Conservation (phyloP, 371 early-diverging fungal genomes). For the Chytridium lagenaria region DNA sequence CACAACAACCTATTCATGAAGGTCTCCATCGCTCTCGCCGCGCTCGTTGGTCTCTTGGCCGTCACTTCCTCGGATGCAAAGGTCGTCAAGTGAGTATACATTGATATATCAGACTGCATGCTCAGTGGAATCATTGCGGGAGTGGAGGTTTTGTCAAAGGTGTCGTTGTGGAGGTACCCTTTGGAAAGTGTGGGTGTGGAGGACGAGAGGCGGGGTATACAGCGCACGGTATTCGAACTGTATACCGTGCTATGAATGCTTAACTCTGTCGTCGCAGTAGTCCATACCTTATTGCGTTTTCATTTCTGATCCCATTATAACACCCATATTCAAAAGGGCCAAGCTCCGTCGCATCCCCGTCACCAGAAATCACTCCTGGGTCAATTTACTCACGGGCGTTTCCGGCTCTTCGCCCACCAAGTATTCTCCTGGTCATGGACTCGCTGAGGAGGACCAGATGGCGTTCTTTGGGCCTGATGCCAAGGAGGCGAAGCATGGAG, state of each 20-base stretch:
- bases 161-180: not conserved
- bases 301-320: not conserved
- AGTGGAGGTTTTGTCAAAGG: not conserved
- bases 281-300: not conserved
- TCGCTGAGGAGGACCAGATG: not conserved
- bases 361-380: slow-evolving; percentile 12
- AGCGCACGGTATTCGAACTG: not conserved
- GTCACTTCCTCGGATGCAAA: not conserved
- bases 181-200: not conserved
- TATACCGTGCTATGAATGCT: too few relatives aligned
- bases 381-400: slow-evolving; percentile 1
- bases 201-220: not conserved
- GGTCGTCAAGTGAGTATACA: not conserved
- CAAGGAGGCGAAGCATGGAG: slow-evolving; percentile 60
- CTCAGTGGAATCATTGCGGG: not conserved
- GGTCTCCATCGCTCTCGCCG: not conserved
- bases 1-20: too few relatives aligned
- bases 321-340: not conserved
- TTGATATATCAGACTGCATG: too few relatives aligned
- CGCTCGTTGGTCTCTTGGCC: not conserved
- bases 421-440: not conserved
- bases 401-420: not conserved
- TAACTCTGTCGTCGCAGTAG: too few relatives aligned
- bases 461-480: not conserved
- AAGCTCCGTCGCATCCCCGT: slow-evolving; percentile 7